Evolutionary conservation across 2,329 filamentous ascomycete genomes (phyloP).

Genomic region (Tolypocladium album): DNA sequence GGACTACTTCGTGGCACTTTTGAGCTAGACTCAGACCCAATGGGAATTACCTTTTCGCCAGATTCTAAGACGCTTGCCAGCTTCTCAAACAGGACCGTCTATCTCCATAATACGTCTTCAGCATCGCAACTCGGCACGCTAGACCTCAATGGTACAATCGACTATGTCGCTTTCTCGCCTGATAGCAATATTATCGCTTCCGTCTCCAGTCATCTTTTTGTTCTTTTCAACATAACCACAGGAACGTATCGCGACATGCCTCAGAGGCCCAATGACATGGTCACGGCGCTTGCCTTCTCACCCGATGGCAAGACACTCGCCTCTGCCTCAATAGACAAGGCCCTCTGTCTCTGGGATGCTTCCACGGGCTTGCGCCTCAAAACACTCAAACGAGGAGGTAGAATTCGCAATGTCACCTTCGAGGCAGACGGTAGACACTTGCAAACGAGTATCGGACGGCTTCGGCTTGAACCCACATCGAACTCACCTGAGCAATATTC

Average conservation of each 20-base stretch:
- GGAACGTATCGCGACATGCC: neutral
- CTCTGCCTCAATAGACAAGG: neutral
- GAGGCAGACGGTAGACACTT: neutral
- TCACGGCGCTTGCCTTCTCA: neutral
- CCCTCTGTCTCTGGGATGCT: neutral
- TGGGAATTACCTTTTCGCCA: neutral
- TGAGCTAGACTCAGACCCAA: no score
- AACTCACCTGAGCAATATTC: neutral
- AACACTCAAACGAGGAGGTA: neutral
- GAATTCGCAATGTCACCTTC: neutral
- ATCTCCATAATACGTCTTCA: neutral
- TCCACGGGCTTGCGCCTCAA: neutral
- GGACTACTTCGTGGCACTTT: neutral
- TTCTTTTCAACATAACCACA: neutral
- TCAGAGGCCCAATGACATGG: neutral
- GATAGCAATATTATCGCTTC: neutral
- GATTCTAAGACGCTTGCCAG: neutral
- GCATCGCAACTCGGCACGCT: no score
- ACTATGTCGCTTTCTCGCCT: neutral
- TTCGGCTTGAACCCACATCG: neutral
- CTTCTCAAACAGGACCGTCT: neutral
- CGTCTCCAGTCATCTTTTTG: neutral
- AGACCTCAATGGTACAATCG: no score
- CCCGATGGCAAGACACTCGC: neutral
- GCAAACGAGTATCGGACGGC: neutral